Evolutionary conservation across 192 early-diverging fungal species (phyloP).

Genomic region (Umbelopsis sp.): DNA sequence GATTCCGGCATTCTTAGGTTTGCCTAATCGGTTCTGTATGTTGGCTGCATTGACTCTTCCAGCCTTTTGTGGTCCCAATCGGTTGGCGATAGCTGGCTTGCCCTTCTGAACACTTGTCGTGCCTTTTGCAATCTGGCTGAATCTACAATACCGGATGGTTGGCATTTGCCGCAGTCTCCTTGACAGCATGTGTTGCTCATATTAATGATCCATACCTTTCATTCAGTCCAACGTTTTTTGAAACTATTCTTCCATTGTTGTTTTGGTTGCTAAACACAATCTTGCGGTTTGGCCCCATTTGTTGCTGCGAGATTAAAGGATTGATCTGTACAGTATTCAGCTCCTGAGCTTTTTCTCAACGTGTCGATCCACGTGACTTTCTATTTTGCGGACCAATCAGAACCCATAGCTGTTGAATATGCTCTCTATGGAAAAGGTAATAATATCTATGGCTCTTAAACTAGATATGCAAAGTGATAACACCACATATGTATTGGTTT

Average conservation of each 20-base stretch:
- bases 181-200: not conserved
- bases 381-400: not conserved
- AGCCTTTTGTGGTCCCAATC: conserved; percentile 3
- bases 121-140: conserved; percentile 26
- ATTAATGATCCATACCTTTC: conserved; percentile 27
- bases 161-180: not conserved
- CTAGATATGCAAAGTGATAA: not conserved
- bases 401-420: not conserved
- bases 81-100: not conserved
- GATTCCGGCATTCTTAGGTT: conserved; percentile 14
- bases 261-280: not conserved
- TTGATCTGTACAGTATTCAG: too few species aligned
- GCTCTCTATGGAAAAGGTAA: too few species aligned
- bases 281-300: conserved; percentile 10
- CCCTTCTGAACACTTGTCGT: not conserved
- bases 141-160: conserved; percentile 22
- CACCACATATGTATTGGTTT: not conserved
- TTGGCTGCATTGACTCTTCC: not conserved
- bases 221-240: conserved; percentile 22
- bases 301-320: not conserved
- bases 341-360: too few species aligned
- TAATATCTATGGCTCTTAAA: too few species aligned
- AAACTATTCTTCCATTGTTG: conserved; percentile 10
- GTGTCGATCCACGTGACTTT: not conserved
- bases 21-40: conserved; percentile 11